A percentile compares a stretch with the other conserved stretches of the same genome.
Evolutionary conservation across 768 basidiomycete genomes (phyloP).

Genomic region (Lactarius akahatsu): DNA sequence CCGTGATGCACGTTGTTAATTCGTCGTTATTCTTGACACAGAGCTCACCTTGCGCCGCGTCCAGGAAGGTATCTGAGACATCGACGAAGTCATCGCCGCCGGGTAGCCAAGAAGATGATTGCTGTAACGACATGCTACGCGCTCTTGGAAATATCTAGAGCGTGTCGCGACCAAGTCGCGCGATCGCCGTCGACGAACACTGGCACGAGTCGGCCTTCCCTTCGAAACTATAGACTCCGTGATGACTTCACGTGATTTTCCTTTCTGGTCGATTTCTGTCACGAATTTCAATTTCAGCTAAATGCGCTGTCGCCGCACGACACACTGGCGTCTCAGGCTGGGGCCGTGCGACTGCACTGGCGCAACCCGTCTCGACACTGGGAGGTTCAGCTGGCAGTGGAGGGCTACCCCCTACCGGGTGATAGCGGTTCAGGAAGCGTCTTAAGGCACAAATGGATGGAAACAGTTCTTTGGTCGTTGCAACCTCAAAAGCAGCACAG

Average conservation of each 20-base stretch:
- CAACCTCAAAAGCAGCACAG: too few species aligned
- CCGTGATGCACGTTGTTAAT: neutral
- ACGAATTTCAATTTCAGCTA: neutral
- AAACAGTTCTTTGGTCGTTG: too few species aligned
- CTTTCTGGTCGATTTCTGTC: neutral
- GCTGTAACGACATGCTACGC: conserved; percentile 8
- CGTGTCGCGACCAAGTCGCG: conserved; percentile 11
- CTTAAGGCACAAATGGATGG: neutral
- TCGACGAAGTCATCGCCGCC: conserved; percentile 63
- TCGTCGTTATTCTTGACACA: neutral
- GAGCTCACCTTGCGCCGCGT: conserved; percentile 59
- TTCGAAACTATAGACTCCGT: neutral
- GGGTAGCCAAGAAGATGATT: conserved; percentile 38
- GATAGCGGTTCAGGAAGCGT: too few species aligned
- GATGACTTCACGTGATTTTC: conserved; percentile 1
- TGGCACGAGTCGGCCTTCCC: neutral
- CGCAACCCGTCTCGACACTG: too few species aligned
- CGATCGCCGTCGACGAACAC: conserved; percentile 8
- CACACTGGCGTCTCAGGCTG: too few species aligned
- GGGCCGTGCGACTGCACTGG: too few species aligned
- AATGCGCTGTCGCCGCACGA: too few species aligned
- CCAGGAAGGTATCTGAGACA: conserved; percentile 56
- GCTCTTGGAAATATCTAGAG: conserved; percentile 1
- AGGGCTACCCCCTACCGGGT: neutral
- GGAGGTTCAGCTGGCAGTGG: neutral